These are phyloP conservation scores for Trichoderma polysporum DNA, from an alignment of 2,329 filamentous ascomycete genomes.

Conservation along the genomic window DNA sequence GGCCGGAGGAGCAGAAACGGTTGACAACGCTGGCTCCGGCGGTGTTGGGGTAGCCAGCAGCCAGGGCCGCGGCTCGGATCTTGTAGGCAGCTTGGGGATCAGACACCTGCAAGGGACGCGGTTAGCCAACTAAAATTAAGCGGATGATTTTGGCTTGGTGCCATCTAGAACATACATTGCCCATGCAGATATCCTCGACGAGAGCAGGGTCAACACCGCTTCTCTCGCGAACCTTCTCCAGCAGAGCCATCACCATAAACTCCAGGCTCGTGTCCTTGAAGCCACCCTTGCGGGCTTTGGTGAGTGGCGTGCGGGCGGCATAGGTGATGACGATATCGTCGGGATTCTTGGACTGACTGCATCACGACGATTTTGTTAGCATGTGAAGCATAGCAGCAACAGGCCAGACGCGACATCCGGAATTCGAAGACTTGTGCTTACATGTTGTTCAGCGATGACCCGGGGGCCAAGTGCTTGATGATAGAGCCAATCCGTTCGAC, in stretches of 20 bases:
- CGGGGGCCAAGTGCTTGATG: slow-evolving; percentile 79
- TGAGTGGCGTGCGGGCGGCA: slow-evolving; percentile 82
- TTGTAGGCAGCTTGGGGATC: slow-evolving; percentile 89
- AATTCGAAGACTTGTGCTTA: no score
- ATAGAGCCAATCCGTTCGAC: slow-evolving; percentile 84
- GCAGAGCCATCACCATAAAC: slow-evolving; percentile 76
- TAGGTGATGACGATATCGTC: slow-evolving; percentile 97
- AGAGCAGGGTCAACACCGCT: slow-evolving; percentile 76
- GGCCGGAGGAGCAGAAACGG: slow-evolving; percentile 95
- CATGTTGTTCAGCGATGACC: slow-evolving; percentile 72
- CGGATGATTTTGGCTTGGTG: background rate
- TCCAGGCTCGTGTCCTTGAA: slow-evolving; percentile 94
- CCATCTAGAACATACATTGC: slow-evolving; percentile 63
- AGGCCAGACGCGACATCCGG: background rate
- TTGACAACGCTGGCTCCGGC: slow-evolving; percentile 79
- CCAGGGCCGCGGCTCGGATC: slow-evolving; percentile 80
- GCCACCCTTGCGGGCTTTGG: slow-evolving; percentile 86
- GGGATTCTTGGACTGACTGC: slow-evolving; percentile 83
- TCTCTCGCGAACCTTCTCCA: slow-evolving; percentile 72
- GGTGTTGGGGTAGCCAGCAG: slow-evolving; percentile 92
- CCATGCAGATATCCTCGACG: slow-evolving; percentile 86
- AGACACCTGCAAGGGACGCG: slow-evolving; percentile 58
- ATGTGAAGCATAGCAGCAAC: background rate
- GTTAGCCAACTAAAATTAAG: background rate
- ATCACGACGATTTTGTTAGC: slow-evolving; percentile 17